Base-by-base conservation (phyloP, 108 stramenopile species). In the Fragilariopsis cylindrus region DNA sequence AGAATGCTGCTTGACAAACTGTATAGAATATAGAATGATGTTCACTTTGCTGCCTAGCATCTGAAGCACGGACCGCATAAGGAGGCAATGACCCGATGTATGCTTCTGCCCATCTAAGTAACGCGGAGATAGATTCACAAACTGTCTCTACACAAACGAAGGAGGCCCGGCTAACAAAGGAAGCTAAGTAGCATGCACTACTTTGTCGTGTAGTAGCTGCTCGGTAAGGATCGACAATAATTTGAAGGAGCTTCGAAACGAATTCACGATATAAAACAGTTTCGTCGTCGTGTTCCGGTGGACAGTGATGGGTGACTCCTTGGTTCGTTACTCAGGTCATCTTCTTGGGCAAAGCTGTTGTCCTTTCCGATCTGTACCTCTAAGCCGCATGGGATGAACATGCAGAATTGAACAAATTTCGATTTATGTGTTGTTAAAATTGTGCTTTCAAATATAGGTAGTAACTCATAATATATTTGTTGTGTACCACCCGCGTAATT, bases 391-490 rank as follows among this genome's bases (percentile, higher is more conserved):
- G 93, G 67, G 54, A 88, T 85, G 69, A 99, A 91, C 21, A 98
- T 82, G 40, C 90, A 76, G 67, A 97, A 99, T 70, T 98, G 98
- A 4, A 97, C 97, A 84, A 94, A 98, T 75, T 99, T 99, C 62
- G 91, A 94, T 57, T 97, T 88, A 84, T 98, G 91, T 21, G 98
- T 97, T 50, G 89, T 90, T 41, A 98, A 62, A 15, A 98, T 88
- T 44, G 84, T 78, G 42, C 73, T 84, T 47, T 96, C 95, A 82
- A 98, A 96, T 7, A 80, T 50, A 7, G 57, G 71, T 2, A 71
- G 21, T 48, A 70, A 13, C 47, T 78, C 82, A 52, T 78, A 56
- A 55, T 70, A 79, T 19, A 76, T 47, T 63, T 75, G 45, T 46
- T 57, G 47, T 7, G 52, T 72, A 47, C 39, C n/a, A 5, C 52